Evolutionary conservation across 228 moss, liverwort and hornwort species (phyloP).

Genomic region (Sphagnum magellanicum): DNA sequence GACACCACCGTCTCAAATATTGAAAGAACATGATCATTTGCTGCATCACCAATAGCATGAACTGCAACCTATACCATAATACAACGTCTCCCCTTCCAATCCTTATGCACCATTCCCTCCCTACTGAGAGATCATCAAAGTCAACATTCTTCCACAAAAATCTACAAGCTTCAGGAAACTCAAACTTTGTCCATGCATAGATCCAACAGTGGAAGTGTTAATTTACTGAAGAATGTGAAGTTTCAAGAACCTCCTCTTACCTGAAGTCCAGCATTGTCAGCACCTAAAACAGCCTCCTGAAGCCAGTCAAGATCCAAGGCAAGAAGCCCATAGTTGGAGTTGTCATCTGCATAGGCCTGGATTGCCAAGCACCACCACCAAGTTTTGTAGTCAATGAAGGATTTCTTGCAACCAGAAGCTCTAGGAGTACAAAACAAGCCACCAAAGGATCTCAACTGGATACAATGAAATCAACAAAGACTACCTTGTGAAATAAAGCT

Average conservation of each 20-base stretch:
- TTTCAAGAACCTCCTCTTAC: constrained; percentile 14
- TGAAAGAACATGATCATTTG: constrained; percentile 66
- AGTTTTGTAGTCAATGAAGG: no score
- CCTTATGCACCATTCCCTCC: not conserved
- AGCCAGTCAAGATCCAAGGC: constrained; percentile 73
- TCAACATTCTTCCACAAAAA: constrained; percentile 30
- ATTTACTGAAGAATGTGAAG: no score
- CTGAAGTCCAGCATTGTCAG: constrained; percentile 87
- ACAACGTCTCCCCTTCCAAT: not conserved
- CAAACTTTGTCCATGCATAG: no score
- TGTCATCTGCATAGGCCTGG: constrained; percentile 81
- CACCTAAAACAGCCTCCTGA: constrained; percentile 45
- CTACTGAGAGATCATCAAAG: constrained; percentile 72
- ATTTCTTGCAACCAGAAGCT: no score
- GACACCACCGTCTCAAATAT: constrained; percentile 51
- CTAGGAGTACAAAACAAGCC: not conserved
- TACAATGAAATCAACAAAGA: not conserved
- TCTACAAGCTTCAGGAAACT: no score
- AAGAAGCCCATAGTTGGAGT: constrained; percentile 40
- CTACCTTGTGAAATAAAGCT: constrained; percentile 78
- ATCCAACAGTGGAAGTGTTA: no score
- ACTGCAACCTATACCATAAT: constrained; percentile 53
- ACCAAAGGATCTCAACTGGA: not conserved
- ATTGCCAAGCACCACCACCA: constrained; percentile 8
- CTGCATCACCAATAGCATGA: constrained; percentile 90